A percentile compares a stretch with the other conserved stretches of the same genome.
phyloP scores from a whole-genome alignment of 768 basidiomycete species.

The Pleurotus ostreatus region DNA sequence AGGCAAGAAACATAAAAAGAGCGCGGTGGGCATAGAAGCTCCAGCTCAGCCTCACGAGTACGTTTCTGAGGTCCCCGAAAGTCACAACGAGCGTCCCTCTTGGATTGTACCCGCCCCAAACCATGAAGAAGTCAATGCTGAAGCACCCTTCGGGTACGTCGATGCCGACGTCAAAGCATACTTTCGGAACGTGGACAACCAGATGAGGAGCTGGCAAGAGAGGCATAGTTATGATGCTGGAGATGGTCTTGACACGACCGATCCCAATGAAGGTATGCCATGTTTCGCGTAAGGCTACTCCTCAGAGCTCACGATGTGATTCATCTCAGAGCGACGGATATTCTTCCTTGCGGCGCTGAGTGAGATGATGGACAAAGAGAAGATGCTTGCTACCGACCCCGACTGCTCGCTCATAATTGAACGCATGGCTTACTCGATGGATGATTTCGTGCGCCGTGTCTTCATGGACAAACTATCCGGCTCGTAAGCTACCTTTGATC shows the following conservation, averaged over 20 bases:
- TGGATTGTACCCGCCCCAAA: slow-evolving; percentile 58
- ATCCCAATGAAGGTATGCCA: slow-evolving; percentile 67
- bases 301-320: slow-evolving; percentile 2
- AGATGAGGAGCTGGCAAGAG: slow-evolving; percentile 85
- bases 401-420: slow-evolving; percentile 91
- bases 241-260: slow-evolving; percentile 42
- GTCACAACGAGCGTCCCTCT: slow-evolving; percentile 42
- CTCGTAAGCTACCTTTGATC: slow-evolving; percentile 56
- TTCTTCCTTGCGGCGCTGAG: slow-evolving; percentile 80
- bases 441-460: slow-evolving; percentile 91
- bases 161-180: slow-evolving; percentile 92
- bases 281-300: not conserved
- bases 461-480: slow-evolving; percentile 84
- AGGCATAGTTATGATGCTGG: slow-evolving; percentile 32
- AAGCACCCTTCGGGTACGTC: slow-evolving; percentile 87
- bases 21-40: slow-evolving; percentile 17
- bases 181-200: slow-evolving; percentile 83
- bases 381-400: slow-evolving; percentile 86
- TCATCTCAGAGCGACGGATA: slow-evolving; percentile 56
- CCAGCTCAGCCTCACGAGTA: slow-evolving; percentile 10
- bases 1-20: slow-evolving; percentile 71
- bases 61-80: slow-evolving; percentile 12
- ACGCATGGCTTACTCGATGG: slow-evolving; percentile 88
- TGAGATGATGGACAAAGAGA: slow-evolving; percentile 87
- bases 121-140: slow-evolving; percentile 39